A percentile compares a stretch with the other conserved stretches of the same genome.
These are phyloP conservation scores for Aleurites moluccanus DNA, from an alignment of 441 rosid genomes.

Conservation along the genomic window DNA sequence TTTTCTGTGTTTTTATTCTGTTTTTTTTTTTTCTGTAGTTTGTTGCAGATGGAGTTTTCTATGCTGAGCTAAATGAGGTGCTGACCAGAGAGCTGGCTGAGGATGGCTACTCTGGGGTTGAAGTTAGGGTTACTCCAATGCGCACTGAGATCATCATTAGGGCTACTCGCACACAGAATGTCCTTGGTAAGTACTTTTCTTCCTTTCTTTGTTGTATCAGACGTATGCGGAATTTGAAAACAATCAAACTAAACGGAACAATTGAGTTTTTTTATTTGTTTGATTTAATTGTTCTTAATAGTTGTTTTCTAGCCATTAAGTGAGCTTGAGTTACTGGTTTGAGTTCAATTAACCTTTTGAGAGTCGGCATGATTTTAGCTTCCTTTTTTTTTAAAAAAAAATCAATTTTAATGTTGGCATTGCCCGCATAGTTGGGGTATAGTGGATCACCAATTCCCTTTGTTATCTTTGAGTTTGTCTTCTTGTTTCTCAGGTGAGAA, in stretches of 20 bases:
- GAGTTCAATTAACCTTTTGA: not conserved
- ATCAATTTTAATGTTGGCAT: not conserved
- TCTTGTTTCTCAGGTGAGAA: constrained; percentile 50
- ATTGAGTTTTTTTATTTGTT: not conserved
- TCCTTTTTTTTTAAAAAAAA: not conserved
- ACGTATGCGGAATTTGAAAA: not conserved
- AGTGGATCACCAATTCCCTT: not conserved
- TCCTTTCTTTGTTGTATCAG: not conserved
- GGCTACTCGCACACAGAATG: constrained; percentile 74
- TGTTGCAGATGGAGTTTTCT: constrained; percentile 73
- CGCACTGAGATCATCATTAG: constrained; percentile 74
- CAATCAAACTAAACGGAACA: not conserved
- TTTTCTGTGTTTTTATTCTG: not conserved
- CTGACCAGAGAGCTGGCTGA: constrained; percentile 72
- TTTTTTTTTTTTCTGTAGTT: constrained; percentile 35
- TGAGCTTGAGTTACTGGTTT: not conserved
- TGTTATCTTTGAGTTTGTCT: not conserved
- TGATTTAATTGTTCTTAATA: too few relatives aligned
- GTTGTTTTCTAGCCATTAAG: not conserved
- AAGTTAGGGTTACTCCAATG: constrained; percentile 74
- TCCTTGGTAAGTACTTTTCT: constrained; percentile 44
- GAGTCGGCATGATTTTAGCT: not conserved
- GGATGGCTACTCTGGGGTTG: constrained; percentile 86
- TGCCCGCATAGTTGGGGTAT: not conserved
- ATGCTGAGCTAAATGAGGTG: constrained; percentile 68